Base-by-base conservation (phyloP, 768 basidiomycete species). In the Hypsizygus marmoreus region DNA sequence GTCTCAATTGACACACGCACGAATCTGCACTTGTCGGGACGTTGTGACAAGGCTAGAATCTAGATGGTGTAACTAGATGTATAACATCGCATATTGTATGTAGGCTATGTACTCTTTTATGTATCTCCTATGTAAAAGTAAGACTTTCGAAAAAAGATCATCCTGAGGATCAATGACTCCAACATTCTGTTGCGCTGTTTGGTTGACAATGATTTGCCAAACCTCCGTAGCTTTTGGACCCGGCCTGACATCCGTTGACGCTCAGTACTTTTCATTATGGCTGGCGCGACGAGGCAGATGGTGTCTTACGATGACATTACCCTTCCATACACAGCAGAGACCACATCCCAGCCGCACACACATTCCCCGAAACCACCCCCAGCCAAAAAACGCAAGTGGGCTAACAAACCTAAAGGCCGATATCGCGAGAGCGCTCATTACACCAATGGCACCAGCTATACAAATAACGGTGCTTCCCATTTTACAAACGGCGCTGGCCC, bases 281-380 rank as follows among this genome's bases (percentile, higher is more conserved):
- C 45, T 14, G 47, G 14, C 13, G 40, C 29, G 19, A 45, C 31
- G 45, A 71, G 82, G 33, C 64, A 76, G 2, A 49, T 84, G 32
- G 63, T 84, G 45, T 83, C 81, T 7, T 84, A 85, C 71, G 83
- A 82, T 56, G 83, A 85, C 51, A 81, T 85, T 43, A 71, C 80
- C 1, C 64, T 73, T 0, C 74, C 77, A 4, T 67, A 72, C 32
- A 62, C 68, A 39, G 54, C 43, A 13, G 36, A 61, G 4, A 29
- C 57, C n/a, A 39, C 65, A 13, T 23, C 56, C 29, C 46, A 31
- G 34, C 46, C 39, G 29, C 46, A 35, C 11, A 35, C 50, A 22
- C 44, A 42, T 28, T 53, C 55, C 17, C 34, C 55, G 6, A 51
- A 43, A 33, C 64, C 61, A 19, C 72, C 75, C 6, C 76, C 75